These are phyloP conservation scores for Floccularia luteovirens DNA, from an alignment of 768 basidiomycete species.

Conservation along the genomic window DNA sequence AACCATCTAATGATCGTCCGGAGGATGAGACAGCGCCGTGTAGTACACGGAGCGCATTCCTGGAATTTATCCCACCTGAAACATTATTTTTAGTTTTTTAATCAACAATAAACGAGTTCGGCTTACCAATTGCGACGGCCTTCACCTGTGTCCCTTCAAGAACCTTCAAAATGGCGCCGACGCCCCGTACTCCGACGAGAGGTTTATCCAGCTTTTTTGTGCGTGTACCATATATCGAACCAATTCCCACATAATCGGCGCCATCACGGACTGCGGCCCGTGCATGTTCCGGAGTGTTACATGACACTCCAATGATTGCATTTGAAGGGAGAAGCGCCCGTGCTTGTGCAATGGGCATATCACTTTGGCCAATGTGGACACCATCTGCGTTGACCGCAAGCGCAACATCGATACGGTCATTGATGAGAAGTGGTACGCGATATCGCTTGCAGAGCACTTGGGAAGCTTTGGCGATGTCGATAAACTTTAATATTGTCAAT, in stretches of 20 bases:
- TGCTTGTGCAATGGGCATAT: conserved; percentile 67
- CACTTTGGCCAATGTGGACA: conserved; percentile 86
- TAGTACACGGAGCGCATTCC: conserved; percentile 68
- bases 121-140: conserved; percentile 81
- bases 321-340: conserved; percentile 60
- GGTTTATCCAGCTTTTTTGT: conserved; percentile 69
- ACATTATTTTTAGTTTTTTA: background rate
- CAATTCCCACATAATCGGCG: conserved; percentile 86
- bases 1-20: conserved; percentile 60
- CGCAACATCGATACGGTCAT: conserved; percentile 84
- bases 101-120: background rate
- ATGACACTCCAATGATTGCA: conserved; percentile 76
- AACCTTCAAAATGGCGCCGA: conserved; percentile 56
- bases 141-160: conserved; percentile 58
- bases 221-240: conserved; percentile 73
- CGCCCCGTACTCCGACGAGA: conserved; percentile 64
- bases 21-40: conserved; percentile 59
- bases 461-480: conserved; percentile 60
- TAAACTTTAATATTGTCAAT: conserved; percentile 42
- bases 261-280: conserved; percentile 50
- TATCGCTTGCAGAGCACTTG: conserved; percentile 71
- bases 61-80: conserved; percentile 79
- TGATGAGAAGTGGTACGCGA: conserved; percentile 78
- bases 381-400: conserved; percentile 71
- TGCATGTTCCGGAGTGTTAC: conserved; percentile 62